Percentiles rank a stretch among this genome's conserved stretches.
Evolutionary conservation across 2,329 filamentous ascomycete genomes (phyloP).

Genomic region (Arthroderma sp.): DNA sequence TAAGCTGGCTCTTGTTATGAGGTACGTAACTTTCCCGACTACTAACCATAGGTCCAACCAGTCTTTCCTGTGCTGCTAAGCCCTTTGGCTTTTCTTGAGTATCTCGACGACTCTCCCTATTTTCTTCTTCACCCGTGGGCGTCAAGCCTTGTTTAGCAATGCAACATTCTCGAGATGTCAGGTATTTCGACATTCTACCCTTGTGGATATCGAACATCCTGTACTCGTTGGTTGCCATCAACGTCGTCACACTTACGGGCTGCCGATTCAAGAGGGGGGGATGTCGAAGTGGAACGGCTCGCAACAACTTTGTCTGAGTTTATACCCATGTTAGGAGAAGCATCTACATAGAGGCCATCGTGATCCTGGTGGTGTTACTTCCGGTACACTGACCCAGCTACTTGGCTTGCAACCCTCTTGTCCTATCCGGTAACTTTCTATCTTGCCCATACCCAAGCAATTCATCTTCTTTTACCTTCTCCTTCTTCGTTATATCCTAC

Average conservation of each 20-base stretch:
- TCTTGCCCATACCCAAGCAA: neutral
- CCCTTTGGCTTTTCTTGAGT: neutral
- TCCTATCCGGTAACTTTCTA: neutral
- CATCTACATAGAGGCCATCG: neutral
- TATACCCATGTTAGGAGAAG: neutral
- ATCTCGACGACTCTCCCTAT: neutral
- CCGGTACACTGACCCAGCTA: neutral
- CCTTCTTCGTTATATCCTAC: neutral
- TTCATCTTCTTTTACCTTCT: neutral
- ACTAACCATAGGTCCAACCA: neutral
- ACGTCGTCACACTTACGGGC: neutral
- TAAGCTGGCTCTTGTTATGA: neutral
- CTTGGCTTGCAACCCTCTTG: neutral
- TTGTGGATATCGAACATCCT: neutral
- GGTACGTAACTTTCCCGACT: neutral
- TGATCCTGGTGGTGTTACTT: neutral
- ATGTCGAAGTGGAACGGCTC: neutral
- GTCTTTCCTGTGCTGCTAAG: neutral
- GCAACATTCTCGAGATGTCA: neutral
- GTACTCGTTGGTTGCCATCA: neutral
- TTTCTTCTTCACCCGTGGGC: neutral
- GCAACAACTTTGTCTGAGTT: neutral
- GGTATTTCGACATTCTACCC: neutral
- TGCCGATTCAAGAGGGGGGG: neutral
- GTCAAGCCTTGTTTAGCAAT: neutral